phyloP scores from a whole-genome alignment of 805 yeast genomes.

The Pichia kluyveri region DNA sequence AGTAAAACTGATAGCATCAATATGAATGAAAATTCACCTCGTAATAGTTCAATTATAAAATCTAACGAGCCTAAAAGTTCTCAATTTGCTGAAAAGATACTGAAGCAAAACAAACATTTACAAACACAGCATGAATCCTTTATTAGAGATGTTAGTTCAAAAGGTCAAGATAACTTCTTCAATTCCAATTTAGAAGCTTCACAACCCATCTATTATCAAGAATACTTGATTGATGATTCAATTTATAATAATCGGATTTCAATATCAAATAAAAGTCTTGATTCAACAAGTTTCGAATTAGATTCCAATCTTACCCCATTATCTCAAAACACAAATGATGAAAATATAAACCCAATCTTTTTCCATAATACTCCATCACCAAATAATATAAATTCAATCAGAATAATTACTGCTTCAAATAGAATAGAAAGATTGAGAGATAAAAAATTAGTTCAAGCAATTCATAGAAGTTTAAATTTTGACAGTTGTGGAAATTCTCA shows the following conservation, averaged over 20 bases:
- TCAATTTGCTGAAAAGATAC: too few species aligned
- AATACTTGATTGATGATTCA: conserved; percentile 1
- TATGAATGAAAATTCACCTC: too few species aligned
- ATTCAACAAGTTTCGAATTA: conserved; percentile 6
- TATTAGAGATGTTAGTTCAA: background rate
- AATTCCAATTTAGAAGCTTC: background rate
- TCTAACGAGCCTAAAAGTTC: too few species aligned
- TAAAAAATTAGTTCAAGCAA: conserved; percentile 5
- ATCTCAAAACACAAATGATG: background rate
- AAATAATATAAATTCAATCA: conserved; percentile 2
- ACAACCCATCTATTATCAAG: conserved; percentile 1
- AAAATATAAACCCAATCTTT: conserved; percentile 4
- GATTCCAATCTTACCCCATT: conserved; percentile 4
- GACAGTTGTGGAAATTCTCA: background rate
- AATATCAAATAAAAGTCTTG: conserved; percentile 1
- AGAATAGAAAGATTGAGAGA: conserved; percentile 5
- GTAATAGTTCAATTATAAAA: too few species aligned
- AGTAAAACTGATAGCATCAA: background rate
- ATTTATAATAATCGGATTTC: background rate
- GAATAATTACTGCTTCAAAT: conserved; percentile 6
- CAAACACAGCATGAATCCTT: background rate
- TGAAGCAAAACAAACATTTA: too few species aligned
- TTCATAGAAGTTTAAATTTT: conserved; percentile 1
- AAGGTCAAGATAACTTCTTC: background rate
- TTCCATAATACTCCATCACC: conserved; percentile 8